A percentile compares a stretch with the other conserved stretches of the same genome.
Evolutionary conservation across 2,329 filamentous ascomycete genomes (phyloP).

Genomic region (Alternaria brassicae): DNA sequence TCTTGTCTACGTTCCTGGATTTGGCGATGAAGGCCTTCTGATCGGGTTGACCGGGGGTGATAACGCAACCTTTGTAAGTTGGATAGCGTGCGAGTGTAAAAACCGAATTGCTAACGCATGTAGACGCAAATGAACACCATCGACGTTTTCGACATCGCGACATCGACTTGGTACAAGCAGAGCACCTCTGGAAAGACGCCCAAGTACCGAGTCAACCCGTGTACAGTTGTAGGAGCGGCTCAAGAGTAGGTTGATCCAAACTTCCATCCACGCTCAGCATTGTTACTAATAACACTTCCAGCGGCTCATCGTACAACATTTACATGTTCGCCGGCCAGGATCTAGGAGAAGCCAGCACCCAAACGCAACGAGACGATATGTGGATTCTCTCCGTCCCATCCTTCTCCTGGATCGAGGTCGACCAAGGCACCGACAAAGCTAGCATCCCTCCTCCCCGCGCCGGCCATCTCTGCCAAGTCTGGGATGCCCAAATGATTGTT

Average conservation of each 20-base stretch:
- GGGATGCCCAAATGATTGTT: slow-evolving; percentile 81
- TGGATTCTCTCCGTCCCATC: slow-evolving; percentile 82
- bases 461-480: slow-evolving; percentile 78
- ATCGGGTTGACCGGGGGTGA: slow-evolving; percentile 79
- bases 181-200: slow-evolving; percentile 67
- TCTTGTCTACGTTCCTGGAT: slow-evolving; percentile 77
- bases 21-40: slow-evolving; percentile 76
- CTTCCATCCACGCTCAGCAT: neutral
- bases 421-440: slow-evolving; percentile 51
- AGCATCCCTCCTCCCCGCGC: slow-evolving; percentile 65
- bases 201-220: slow-evolving; percentile 67
- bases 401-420: slow-evolving; percentile 78
- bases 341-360: slow-evolving; percentile 65
- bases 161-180: slow-evolving; percentile 76
- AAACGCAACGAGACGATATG: slow-evolving; percentile 72
- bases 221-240: slow-evolving; percentile 75
- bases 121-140: slow-evolving; percentile 73
- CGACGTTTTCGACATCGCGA: slow-evolving; percentile 80
- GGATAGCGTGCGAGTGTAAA: neutral
- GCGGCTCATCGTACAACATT: slow-evolving; percentile 75
- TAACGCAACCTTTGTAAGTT: slow-evolving; percentile 67
- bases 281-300: slow-evolving; percentile 29
- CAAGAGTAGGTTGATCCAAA: slow-evolving; percentile 58
- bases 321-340: slow-evolving; percentile 83
- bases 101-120: slow-evolving; percentile 12